These are phyloP conservation scores for Ogataea ganodermae DNA, from an alignment of 805 yeast species.

Conservation along the genomic window DNA sequence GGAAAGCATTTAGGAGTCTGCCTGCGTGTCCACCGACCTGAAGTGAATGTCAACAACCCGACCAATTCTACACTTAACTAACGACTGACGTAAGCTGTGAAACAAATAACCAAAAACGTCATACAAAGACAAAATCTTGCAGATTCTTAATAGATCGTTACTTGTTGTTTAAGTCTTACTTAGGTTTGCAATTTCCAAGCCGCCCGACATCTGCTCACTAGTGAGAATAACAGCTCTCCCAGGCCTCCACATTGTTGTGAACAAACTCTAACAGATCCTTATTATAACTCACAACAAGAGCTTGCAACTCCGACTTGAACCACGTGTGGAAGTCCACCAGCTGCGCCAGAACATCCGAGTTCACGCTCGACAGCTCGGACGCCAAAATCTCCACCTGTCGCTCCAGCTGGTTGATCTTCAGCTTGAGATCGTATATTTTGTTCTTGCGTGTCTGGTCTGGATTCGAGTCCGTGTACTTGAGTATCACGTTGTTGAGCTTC, in stretches of 20 bases:
- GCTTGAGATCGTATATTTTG: conserved; percentile 31
- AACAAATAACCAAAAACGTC: too few relatives aligned
- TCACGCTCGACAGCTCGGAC: conserved; percentile 29
- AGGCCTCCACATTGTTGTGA: conserved; percentile 26
- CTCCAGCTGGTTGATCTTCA: conserved; percentile 34
- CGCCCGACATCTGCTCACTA: conserved; percentile 3
- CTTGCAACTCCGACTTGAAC: conserved; percentile 31
- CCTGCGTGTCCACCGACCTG: too few relatives aligned
- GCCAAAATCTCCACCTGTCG: conserved; percentile 32
- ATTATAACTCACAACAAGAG: conserved; percentile 27
- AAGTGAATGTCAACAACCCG: too few relatives aligned
- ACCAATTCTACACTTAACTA: too few relatives aligned
- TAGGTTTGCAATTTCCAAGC: too few relatives aligned
- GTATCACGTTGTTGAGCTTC: conserved; percentile 36
- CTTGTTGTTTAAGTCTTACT: too few relatives aligned
- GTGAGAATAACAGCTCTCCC: conserved; percentile 30
- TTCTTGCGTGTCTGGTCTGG: conserved; percentile 38
- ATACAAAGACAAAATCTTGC: too few relatives aligned
- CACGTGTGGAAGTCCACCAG: conserved; percentile 34
- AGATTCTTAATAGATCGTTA: too few relatives aligned
- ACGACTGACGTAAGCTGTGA: too few relatives aligned
- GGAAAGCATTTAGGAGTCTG: too few relatives aligned
- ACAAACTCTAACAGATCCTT: conserved; percentile 26
- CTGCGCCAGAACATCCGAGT: conserved; percentile 27
- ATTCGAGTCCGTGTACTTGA: conserved; percentile 37